Base-by-base conservation (phyloP, 1,139 yeast genomes). In the Pichia sp. region DNA sequence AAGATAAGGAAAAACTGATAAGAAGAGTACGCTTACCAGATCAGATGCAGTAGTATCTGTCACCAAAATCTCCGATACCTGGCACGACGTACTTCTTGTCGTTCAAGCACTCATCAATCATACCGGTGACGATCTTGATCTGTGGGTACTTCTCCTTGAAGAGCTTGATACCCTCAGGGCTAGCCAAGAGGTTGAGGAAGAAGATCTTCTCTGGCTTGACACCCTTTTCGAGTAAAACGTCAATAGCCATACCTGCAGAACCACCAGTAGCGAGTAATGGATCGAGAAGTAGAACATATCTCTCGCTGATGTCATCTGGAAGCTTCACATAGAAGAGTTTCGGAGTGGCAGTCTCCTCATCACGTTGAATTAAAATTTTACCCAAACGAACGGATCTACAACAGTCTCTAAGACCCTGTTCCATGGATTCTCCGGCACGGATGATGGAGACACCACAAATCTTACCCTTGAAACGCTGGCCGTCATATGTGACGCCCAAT, bases 251-350 rank as follows among this genome's bases (percentile, higher is more conserved):
- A 64, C 85, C 77, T 12, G 97, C 98, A 45, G 95, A 83, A 35
- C 98, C 98, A 44, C 98, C 98, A 17, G 98, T 91, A 27, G 98
- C 98, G 56, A 91, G 72, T 94, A 91, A 84, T 41, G 98, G 98
- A 54, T 91, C 98, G 49, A 91, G 67, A 53, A 91, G 66, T 56
- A 91, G 83, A 17, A 91, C 97, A 52, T 78, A 91, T 49, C 98
- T 72, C 23, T 83, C 83, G 35, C 80, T 65, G 45, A 91, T 88
- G 53, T 91, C 98, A 45, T 77, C 87, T 19, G 98, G 98, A 47
- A 91, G 71, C 60, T 91, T 91, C 50, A 85, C 96, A 59, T 88
- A 91, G 61, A 83, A 91, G 44, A 82, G 62, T 57, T 80, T 80
- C 30, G 93, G 91, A 48, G 69, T 58, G 13, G 76, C 82, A 25